Percentiles rank a stretch among this genome's conserved stretches.
phyloP scores from a whole-genome alignment of 2,329 filamentous ascomycete species.

The Aspergillus niger region DNA sequence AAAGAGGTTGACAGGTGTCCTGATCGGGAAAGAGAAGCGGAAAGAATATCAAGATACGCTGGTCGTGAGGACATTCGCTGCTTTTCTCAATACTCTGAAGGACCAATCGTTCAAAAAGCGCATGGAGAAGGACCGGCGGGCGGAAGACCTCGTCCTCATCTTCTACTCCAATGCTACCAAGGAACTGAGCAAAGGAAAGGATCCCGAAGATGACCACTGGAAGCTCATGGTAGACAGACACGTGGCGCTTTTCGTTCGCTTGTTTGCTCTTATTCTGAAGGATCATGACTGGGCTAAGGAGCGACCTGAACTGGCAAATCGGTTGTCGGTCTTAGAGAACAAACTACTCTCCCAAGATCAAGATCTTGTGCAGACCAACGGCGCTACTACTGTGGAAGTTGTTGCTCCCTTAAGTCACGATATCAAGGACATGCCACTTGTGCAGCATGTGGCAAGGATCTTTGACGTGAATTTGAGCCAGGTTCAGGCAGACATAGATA shows the following conservation, averaged over 20 bases:
- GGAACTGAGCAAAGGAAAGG: constrained; percentile 77
- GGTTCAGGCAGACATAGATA: constrained; percentile 84
- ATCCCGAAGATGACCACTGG: constrained; percentile 80
- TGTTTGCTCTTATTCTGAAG: constrained; percentile 77
- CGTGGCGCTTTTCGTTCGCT: constrained; percentile 87
- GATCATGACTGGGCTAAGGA: constrained; percentile 84
- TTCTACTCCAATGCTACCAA: constrained; percentile 96
- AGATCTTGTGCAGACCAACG: constrained; percentile 70
- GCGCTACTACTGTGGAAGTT: constrained; percentile 72
- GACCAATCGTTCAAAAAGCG: constrained; percentile 83
- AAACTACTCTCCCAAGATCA: constrained; percentile 94
- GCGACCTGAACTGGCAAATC: constrained; percentile 77
- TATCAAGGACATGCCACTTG: constrained; percentile 95
- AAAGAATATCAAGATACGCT: constrained; percentile 88
- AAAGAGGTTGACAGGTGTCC: constrained; percentile 77
- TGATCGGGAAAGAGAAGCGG: constrained; percentile 78
- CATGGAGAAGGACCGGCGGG: constrained; percentile 89
- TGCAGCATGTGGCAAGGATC: constrained; percentile 80
- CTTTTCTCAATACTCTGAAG: constrained; percentile 91
- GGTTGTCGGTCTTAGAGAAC: constrained; percentile 80
- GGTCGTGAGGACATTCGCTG: constrained; percentile 91
- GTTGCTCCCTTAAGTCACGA: constrained; percentile 83
- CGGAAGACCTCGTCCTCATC: constrained; percentile 90
- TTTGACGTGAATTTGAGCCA: constrained; percentile 79
- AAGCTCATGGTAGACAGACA: constrained; percentile 91